Evolutionary conservation across 2,329 filamentous ascomycete species (phyloP), one percentile per base, ranked within the genome.

Genomic region (Trichoderma brevicompactum): DNA sequence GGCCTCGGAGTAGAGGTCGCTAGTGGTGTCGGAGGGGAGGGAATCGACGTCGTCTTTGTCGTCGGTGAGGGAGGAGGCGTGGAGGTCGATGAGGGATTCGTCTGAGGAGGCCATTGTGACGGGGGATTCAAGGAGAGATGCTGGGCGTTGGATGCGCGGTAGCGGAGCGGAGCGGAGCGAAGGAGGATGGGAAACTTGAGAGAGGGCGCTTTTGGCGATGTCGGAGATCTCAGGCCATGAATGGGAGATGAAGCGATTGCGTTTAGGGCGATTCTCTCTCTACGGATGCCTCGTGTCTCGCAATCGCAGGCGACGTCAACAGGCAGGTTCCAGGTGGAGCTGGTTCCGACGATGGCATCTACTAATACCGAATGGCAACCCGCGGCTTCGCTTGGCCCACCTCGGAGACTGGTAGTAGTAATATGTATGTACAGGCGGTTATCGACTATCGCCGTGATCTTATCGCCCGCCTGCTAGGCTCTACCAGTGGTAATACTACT

Each of bases 11-110:
- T 82, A 82, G 58, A 80, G 72, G 41, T 89, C 87, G 58, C 83
- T 84, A 69, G 82, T 85, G 17, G 84, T 84, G 54, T 83, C 80
- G 63, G 88, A 90, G 23, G 88, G 87, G 23, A 90, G 82, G 62
- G 87, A 89, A 74, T 88, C 86, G 71, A 89, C 86, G 69, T 87
- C 84, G 44, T 67, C 66, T 65, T 83, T 79, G 65, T 87, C 83
- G 67, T 81, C 78, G 56, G 81, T 80, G 41, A 78, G 71, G 17
- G 79, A 76, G 65, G 75, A 72, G 69, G 84, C 82, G 68, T 81
- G 77, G 69, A 88, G 78, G 73, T 85, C 75, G 76, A 82, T 82
- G 67, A 77, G 70, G 41, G 85, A 83, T 68, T 83, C 79, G 75
- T 80, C 76, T 64, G 74, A 49, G 23, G 19, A 67, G 60, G 79